These are phyloP conservation scores for Trichoderma asperellum DNA, from an alignment of 2,329 filamentous ascomycete species.

Conservation along the genomic window DNA sequence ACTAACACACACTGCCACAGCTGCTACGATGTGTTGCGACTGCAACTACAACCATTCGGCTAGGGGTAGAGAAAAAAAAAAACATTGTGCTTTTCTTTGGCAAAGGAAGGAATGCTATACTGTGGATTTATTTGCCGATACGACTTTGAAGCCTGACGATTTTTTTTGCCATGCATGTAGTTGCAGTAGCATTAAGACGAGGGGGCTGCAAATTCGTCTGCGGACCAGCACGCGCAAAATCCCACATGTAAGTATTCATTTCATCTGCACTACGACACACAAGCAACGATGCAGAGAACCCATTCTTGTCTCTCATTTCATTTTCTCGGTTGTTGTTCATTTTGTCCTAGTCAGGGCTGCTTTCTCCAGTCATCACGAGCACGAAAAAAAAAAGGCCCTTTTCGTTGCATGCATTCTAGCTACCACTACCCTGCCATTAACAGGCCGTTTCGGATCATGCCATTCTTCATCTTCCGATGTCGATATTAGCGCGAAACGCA, in stretches of 20 bases:
- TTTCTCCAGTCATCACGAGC: neutral
- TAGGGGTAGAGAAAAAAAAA: neutral
- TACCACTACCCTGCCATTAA: neutral
- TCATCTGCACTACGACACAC: conserved; percentile 6
- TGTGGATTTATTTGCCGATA: neutral
- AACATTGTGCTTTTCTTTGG: neutral
- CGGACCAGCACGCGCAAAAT: neutral
- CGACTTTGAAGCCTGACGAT: neutral
- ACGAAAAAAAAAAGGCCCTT: neutral
- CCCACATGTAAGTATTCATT: neutral
- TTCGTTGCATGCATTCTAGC: neutral
- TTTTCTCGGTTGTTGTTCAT: neutral
- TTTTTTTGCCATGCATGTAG: neutral
- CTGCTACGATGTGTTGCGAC: neutral
- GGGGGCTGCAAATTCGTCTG: neutral
- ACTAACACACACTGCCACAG: neutral
- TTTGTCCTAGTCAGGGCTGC: neutral
- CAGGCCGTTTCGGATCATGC: neutral
- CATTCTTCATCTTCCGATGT: neutral
- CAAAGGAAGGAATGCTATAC: neutral
- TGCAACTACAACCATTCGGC: neutral
- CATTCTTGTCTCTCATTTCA: no score
- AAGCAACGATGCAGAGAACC: neutral
- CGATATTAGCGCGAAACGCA: neutral
- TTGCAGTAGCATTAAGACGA: neutral